phyloP scores from a whole-genome alignment of 2,329 filamentous ascomycete genomes.

The Apiospora sp. region DNA sequence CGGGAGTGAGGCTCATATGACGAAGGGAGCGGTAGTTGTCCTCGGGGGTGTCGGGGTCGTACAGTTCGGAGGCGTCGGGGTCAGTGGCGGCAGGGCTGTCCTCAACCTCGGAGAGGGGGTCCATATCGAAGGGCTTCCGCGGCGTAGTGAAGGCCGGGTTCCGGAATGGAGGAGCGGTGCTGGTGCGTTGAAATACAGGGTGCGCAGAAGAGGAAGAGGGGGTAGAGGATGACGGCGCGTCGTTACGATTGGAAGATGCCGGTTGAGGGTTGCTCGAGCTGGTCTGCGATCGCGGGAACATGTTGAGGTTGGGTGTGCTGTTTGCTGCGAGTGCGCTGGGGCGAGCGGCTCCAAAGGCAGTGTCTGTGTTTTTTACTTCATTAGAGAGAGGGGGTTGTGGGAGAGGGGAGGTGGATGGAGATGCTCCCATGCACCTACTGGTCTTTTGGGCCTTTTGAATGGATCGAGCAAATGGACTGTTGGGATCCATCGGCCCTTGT shows the following conservation, averaged over 20 bases:
- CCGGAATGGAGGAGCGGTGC: slow-evolving; percentile 62
- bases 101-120: slow-evolving; percentile 63
- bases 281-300: not conserved
- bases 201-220: slow-evolving; percentile 47
- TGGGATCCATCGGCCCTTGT: slow-evolving; percentile 64
- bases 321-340: slow-evolving; percentile 1
- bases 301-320: slow-evolving; percentile 9
- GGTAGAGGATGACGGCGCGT: slow-evolving; percentile 33
- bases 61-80: slow-evolving; percentile 52
- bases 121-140: slow-evolving; percentile 63
- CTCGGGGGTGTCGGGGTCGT: slow-evolving; percentile 48
- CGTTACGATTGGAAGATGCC: slow-evolving; percentile 40
- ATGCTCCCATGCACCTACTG: slow-evolving; percentile 44
- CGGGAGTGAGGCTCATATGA: slow-evolving; percentile 58
- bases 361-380: not conserved
- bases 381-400: not conserved
- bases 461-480: slow-evolving; percentile 67
- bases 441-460: slow-evolving; percentile 50
- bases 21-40: slow-evolving; percentile 53
- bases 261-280: slow-evolving; percentile 51
- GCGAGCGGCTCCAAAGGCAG: slow-evolving; percentile 8
- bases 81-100: slow-evolving; percentile 68
- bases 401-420: not conserved
- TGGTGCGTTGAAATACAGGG: slow-evolving; percentile 47
- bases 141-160: slow-evolving; percentile 72